phyloP scores from a whole-genome alignment of 1,284 basidiomycete genomes.

The Sparassis latifolia region DNA sequence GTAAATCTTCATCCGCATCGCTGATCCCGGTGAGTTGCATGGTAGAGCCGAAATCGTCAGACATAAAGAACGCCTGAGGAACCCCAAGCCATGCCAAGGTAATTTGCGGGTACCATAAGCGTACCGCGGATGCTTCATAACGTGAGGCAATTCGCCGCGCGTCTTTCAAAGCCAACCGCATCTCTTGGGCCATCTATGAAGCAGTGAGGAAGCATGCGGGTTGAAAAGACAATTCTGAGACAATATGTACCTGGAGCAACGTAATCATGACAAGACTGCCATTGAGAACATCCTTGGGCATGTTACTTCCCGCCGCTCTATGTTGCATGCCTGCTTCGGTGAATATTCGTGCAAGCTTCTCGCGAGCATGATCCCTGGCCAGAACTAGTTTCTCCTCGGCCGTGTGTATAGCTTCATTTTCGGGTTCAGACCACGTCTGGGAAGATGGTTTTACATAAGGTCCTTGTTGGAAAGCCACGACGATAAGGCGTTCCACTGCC shows the following conservation, averaged over 20 bases:
- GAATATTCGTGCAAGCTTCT: conserved; percentile 28
- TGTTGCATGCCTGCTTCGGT: conserved; percentile 27
- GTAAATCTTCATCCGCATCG: conserved; percentile 14
- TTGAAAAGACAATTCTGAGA: neutral
- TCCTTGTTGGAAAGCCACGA: conserved; percentile 28
- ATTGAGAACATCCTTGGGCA: conserved; percentile 29
- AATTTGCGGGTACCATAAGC: conserved; percentile 39
- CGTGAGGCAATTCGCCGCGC: conserved; percentile 27
- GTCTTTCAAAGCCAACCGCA: conserved; percentile 30
- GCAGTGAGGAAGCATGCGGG: neutral
- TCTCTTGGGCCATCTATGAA: conserved; percentile 40
- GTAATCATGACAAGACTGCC: conserved; percentile 38
- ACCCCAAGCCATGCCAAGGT: conserved; percentile 43
- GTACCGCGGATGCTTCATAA: conserved; percentile 30
- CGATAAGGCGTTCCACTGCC: conserved; percentile 28
- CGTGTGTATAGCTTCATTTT: conserved; percentile 22
- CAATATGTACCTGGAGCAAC: conserved; percentile 34
- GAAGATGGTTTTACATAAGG: conserved; percentile 2
- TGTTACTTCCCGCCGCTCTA: conserved; percentile 17
- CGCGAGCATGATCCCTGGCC: conserved; percentile 27
- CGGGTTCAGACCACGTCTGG: conserved; percentile 16
- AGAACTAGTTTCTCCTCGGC: conserved; percentile 24
- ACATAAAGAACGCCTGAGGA: conserved; percentile 32
- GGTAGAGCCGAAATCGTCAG: conserved; percentile 30
- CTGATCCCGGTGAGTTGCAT: conserved; percentile 8